Evolutionary conservation across 2,329 filamentous ascomycete species (phyloP).

Genomic region (Aspergillus texensis): DNA sequence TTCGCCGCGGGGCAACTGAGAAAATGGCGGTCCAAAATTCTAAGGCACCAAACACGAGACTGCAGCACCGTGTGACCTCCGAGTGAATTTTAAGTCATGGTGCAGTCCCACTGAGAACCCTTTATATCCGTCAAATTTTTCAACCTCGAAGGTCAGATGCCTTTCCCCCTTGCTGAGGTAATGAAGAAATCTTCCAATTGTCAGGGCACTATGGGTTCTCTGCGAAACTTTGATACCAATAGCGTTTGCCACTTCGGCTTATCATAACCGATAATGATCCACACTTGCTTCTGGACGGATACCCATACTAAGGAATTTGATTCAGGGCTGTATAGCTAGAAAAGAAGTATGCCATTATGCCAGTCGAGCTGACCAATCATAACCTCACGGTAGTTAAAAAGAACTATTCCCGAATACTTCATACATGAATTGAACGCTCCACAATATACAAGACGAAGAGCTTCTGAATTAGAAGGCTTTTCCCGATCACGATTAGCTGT

Average conservation of each 20-base stretch:
- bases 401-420: slow-evolving; percentile 17
- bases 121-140: neutral
- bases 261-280: neutral
- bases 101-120: neutral
- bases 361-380: neutral
- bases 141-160: neutral
- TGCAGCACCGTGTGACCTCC: neutral
- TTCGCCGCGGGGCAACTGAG: neutral
- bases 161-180: neutral
- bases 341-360: neutral
- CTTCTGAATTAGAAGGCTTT: neutral
- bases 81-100: no score
- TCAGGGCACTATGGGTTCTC: neutral
- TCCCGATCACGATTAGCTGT: neutral
- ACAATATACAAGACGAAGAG: slow-evolving; percentile 19
- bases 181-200: neutral
- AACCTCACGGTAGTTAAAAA: slow-evolving; percentile 12
- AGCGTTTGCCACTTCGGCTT: neutral
- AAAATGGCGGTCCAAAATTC: neutral
- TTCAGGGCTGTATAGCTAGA: neutral
- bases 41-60: slow-evolving; percentile 2
- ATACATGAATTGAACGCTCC: slow-evolving; percentile 21
- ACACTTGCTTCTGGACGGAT: neutral
- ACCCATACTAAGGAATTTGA: neutral
- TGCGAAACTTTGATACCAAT: neutral